Conservation (phyloP, 208 protist species). For the Acanthamoeba comandoni region DNA sequence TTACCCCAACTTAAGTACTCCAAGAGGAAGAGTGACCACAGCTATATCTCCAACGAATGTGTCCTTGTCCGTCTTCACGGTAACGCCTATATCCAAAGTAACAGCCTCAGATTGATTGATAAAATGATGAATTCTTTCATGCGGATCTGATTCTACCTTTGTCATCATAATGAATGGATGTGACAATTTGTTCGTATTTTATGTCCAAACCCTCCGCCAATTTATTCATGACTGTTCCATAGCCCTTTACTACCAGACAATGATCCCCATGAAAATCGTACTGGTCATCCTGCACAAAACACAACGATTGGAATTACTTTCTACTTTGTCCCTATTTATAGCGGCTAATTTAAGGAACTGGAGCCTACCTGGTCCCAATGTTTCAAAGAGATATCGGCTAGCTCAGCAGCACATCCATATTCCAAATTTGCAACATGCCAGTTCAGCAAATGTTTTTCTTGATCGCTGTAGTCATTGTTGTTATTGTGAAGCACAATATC, state of each 20-base stretch:
- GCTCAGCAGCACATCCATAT: slow-evolving; percentile 64
- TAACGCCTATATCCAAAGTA: too few species aligned
- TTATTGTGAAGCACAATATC: slow-evolving; percentile 53
- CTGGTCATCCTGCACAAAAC: slow-evolving; percentile 32
- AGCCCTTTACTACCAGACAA: slow-evolving; percentile 48
- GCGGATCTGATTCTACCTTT: too few species aligned
- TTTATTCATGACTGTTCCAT: slow-evolving; percentile 46
- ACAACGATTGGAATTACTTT: background rate
- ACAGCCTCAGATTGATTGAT: too few species aligned
- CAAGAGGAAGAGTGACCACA: slow-evolving; percentile 68
- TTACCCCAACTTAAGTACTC: slow-evolving; percentile 46
- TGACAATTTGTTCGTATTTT: slow-evolving; percentile 20
- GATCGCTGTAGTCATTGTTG: too few species aligned
- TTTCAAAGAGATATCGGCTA: slow-evolving; percentile 61
- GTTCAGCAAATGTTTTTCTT: too few species aligned
- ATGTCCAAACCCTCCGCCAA: slow-evolving; percentile 60
- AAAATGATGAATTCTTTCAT: too few species aligned
- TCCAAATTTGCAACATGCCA: slow-evolving; percentile 75
- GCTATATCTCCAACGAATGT: slow-evolving; percentile 53
- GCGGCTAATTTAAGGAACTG: background rate
- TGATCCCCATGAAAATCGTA: slow-evolving; percentile 71
- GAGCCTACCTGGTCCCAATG: slow-evolving; percentile 54
- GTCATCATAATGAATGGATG: slow-evolving; percentile 40
- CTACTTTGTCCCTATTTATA: background rate
- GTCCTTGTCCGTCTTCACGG: background rate